phyloP scores from a whole-genome alignment of 2,329 filamentous ascomycete genomes.

The Venturiaceae sp. region DNA sequence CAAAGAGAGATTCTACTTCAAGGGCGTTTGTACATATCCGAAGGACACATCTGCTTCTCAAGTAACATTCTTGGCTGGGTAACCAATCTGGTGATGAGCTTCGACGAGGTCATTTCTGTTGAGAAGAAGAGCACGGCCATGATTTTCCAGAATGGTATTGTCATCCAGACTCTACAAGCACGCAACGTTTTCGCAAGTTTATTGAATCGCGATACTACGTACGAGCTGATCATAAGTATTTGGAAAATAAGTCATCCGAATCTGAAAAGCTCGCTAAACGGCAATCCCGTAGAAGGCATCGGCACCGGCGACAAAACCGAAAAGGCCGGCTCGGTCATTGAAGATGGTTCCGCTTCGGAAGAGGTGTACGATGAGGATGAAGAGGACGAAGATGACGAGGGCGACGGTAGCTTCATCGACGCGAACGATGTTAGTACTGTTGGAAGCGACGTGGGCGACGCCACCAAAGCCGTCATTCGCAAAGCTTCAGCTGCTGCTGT shows the following conservation, averaged over 20 bases:
- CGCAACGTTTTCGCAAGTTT: constrained; percentile 95
- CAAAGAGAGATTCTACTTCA: constrained; percentile 94
- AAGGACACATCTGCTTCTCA: constrained; percentile 95
- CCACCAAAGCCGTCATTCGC: constrained; percentile 33
- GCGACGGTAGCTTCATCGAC: constrained; percentile 55
- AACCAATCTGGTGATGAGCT: constrained; percentile 94
- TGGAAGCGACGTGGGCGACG: constrained; percentile 40
- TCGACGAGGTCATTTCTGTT: constrained; percentile 93
- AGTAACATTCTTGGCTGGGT: constrained; percentile 99
- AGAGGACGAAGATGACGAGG: constrained; percentile 69
- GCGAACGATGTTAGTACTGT: constrained; percentile 43
- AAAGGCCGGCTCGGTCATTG: constrained; percentile 56
- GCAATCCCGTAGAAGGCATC: constrained; percentile 61
- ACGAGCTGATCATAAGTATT: constrained; percentile 93
- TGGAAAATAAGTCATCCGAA: constrained; percentile 96
- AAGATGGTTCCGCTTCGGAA: constrained; percentile 41
- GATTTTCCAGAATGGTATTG: constrained; percentile 93
- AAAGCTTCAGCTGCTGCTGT: constrained; percentile 57
- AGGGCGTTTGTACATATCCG: constrained; percentile 88
- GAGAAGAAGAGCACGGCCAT: constrained; percentile 95
- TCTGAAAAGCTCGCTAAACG: constrained; percentile 82
- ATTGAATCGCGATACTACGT: constrained; percentile 87
- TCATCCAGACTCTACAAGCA: constrained; percentile 90
- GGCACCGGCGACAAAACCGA: constrained; percentile 85
- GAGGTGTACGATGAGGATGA: constrained; percentile 75